Evolutionary conservation across 345 rosid species (phyloP).

Genomic region (Citrus trifoliata): DNA sequence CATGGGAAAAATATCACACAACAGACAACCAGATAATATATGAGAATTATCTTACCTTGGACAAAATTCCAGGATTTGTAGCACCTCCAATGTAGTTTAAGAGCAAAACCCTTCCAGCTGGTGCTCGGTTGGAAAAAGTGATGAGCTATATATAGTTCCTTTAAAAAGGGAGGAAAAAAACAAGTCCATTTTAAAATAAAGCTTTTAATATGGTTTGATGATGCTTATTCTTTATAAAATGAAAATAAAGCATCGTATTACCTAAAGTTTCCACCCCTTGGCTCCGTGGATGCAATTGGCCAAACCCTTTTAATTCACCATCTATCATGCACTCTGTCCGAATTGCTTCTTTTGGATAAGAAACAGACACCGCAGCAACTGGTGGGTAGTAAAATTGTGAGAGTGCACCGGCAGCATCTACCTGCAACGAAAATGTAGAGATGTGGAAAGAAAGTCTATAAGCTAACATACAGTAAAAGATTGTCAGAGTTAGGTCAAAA

Average conservation of each 20-base stretch:
- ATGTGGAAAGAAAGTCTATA: not conserved
- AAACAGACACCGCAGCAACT: slow-evolving; percentile 86
- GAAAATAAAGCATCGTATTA: slow-evolving; percentile 10
- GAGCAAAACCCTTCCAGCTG: slow-evolving; percentile 71
- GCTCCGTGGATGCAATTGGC: slow-evolving; percentile 95
- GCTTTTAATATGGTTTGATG: not conserved
- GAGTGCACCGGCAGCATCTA: slow-evolving; percentile 67
- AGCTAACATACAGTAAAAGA: not conserved
- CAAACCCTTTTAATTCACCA: slow-evolving; percentile 93
- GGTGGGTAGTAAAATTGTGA: slow-evolving; percentile 91
- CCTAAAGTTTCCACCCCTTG: slow-evolving; percentile 98
- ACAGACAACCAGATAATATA: not conserved
- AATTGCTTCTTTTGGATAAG: slow-evolving; percentile 90
- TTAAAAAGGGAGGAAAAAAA: slow-evolving; percentile 10
- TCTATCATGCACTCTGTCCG: slow-evolving; percentile 68
- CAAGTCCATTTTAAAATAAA: not conserved
- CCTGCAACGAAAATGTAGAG: slow-evolving; percentile 34
- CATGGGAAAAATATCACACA: not conserved
- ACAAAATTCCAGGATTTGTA: slow-evolving; percentile 67
- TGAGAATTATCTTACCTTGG: slow-evolving; percentile 50
- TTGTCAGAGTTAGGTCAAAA: slow-evolving; percentile 1
- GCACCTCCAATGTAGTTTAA: slow-evolving; percentile 89
- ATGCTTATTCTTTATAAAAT: not conserved
- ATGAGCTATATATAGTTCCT: slow-evolving; percentile 94
- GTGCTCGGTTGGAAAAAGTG: slow-evolving; percentile 91